These are phyloP conservation scores for Sporothrix variecibatus DNA, from an alignment of 2,329 filamentous ascomycete species.

Conservation along the genomic window DNA sequence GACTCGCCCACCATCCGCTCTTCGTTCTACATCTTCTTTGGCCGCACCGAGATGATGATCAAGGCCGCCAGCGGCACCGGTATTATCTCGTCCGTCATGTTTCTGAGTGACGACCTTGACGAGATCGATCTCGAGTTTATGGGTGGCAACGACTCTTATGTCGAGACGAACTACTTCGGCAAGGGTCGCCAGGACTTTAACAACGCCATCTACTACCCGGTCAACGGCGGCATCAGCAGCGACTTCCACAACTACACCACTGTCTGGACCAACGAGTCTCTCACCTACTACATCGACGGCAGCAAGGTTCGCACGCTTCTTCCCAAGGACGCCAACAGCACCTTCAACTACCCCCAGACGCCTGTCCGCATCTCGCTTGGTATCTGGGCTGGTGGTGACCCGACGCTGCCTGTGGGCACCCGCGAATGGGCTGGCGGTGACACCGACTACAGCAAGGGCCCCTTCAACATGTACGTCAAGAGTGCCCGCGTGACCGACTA, in stretches of 20 bases:
- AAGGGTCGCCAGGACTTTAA: constrained; percentile 59
- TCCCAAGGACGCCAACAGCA: constrained; percentile 61
- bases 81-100: constrained; percentile 79
- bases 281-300: constrained; percentile 73
- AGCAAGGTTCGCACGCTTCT: constrained; percentile 63
- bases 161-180: constrained; percentile 76
- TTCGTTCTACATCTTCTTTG: constrained; percentile 85
- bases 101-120: constrained; percentile 81
- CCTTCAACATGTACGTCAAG: constrained; percentile 66
- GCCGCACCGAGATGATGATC: constrained; percentile 74
- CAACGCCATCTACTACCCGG: constrained; percentile 61
- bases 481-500: constrained; percentile 44
- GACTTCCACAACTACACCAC: constrained; percentile 77
- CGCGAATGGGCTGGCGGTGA: constrained; percentile 60
- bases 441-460: constrained; percentile 57
- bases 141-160: constrained; percentile 63
- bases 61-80: constrained; percentile 74
- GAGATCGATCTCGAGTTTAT: constrained; percentile 88
- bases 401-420: constrained; percentile 52
- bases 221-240: constrained; percentile 56
- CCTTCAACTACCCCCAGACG: constrained; percentile 71
- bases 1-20: constrained; percentile 79
- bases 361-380: constrained; percentile 71
- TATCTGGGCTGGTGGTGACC: constrained; percentile 65
- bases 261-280: constrained; percentile 66